Percentiles rank a stretch among this genome's conserved stretches.
These are phyloP conservation scores for Echeveria elegans DNA, from an alignment of 164 flowering plant species.

Conservation along the genomic window DNA sequence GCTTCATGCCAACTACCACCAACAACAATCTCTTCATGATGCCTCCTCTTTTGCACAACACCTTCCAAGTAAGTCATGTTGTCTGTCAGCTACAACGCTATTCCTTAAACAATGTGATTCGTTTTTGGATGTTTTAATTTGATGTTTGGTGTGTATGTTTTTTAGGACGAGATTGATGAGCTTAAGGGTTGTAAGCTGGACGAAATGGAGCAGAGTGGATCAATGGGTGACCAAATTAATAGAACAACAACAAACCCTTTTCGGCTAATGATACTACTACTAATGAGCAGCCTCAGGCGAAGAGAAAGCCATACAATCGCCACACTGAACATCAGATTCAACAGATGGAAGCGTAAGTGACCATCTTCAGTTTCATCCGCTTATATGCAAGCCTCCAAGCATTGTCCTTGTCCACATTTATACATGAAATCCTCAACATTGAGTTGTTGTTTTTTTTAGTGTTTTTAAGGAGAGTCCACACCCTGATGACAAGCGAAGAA, in stretches of 20 bases:
- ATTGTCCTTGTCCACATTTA: background rate
- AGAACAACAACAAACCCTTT: constrained; percentile 28
- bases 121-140: background rate
- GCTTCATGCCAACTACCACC: background rate
- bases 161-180: constrained; percentile 1
- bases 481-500: constrained; percentile 90
- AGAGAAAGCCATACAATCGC: constrained; percentile 85
- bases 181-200: background rate
- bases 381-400: too few relatives aligned
- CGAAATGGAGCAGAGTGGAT: constrained; percentile 26
- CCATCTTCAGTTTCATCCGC: too few relatives aligned
- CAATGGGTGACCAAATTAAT: constrained; percentile 73
- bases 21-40: background rate
- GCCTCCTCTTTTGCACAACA: background rate
- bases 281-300: constrained; percentile 15
- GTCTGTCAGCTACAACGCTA: background rate
- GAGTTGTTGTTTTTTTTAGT: too few relatives aligned
- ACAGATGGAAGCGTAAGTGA: constrained; percentile 96
- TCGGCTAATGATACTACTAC: constrained; percentile 42
- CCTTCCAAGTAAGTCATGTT: background rate
- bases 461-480: constrained; percentile 85
- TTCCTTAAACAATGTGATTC: background rate
- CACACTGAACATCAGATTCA: constrained; percentile 93
- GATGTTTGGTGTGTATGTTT: background rate
- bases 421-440: background rate